Percentiles rank a stretch among this genome's conserved stretches.
phyloP scores from a whole-genome alignment of 495 filamentous ascomycete genomes.

The Daldinia vernicosa region DNA sequence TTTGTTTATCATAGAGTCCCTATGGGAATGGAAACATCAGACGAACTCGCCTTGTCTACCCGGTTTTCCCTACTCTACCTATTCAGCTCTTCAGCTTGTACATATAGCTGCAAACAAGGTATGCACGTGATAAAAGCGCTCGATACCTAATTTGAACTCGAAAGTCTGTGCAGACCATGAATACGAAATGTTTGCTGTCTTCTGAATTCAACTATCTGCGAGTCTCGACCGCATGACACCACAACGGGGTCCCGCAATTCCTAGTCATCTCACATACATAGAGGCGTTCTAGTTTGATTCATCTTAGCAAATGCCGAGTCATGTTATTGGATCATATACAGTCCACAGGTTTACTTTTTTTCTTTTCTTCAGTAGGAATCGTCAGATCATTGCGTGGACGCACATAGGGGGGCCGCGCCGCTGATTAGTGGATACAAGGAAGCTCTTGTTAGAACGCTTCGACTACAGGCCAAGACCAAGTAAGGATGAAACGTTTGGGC shows the following conservation, averaged over 20 bases:
- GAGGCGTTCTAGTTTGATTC: constrained; percentile 1
- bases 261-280: neutral
- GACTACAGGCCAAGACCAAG: constrained; percentile 19
- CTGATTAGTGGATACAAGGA: constrained; percentile 5
- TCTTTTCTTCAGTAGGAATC: neutral
- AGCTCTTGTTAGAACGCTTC: constrained; percentile 1
- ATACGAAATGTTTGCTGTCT: neutral
- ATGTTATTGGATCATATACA: neutral
- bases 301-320: neutral
- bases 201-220: neutral
- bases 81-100: neutral
- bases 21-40: constrained; percentile 26
- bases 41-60: constrained; percentile 22
- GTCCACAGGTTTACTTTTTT: neutral
- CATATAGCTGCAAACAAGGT: neutral
- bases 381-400: constrained; percentile 5
- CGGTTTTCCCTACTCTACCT: neutral
- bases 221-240: neutral
- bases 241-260: neutral
- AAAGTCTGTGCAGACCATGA: neutral
- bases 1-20: constrained; percentile 7
- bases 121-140: neutral
- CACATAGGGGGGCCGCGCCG: constrained; percentile 10
- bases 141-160: neutral
- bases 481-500: constrained; percentile 36